Conservation (phyloP, 192 early-diverging fungal species). For the Backusella parvicylindrica region DNA sequence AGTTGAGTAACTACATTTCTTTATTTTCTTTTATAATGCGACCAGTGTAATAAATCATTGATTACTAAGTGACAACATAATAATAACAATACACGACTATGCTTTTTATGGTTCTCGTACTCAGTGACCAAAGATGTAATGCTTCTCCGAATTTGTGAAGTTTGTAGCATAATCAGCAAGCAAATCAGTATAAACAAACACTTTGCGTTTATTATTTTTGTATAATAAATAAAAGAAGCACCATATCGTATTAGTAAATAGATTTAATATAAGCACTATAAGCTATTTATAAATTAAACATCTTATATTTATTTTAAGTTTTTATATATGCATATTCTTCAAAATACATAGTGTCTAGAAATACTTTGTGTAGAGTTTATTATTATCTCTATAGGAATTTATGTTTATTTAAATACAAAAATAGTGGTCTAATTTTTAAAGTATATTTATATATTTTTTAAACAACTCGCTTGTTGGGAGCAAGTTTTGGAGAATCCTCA, state of each 20-base stretch:
- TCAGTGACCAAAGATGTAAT: not conserved
- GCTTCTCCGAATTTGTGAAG: not conserved
- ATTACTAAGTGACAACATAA: no score
- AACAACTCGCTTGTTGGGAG: not conserved
- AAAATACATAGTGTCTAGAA: not conserved
- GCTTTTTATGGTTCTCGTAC: not conserved
- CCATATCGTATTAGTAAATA: not conserved
- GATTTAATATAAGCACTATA: not conserved
- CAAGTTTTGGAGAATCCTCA: constrained; percentile 2
- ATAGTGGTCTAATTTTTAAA: not conserved
- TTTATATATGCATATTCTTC: not conserved
- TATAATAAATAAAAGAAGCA: not conserved
- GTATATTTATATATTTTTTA: not conserved
- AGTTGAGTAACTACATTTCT: not conserved
- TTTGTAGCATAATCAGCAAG: not conserved
- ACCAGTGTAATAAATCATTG: not conserved
- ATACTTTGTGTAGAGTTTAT: not conserved
- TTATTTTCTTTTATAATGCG: not conserved
- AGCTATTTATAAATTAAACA: not conserved
- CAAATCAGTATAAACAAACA: not conserved
- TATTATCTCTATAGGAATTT: not conserved
- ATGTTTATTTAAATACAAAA: not conserved
- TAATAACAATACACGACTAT: not conserved
- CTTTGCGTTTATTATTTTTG: not conserved
- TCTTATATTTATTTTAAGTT: not conserved